phyloP scores from a whole-genome alignment of 1,284 basidiomycete genomes.

The Ustilago lituana region DNA sequence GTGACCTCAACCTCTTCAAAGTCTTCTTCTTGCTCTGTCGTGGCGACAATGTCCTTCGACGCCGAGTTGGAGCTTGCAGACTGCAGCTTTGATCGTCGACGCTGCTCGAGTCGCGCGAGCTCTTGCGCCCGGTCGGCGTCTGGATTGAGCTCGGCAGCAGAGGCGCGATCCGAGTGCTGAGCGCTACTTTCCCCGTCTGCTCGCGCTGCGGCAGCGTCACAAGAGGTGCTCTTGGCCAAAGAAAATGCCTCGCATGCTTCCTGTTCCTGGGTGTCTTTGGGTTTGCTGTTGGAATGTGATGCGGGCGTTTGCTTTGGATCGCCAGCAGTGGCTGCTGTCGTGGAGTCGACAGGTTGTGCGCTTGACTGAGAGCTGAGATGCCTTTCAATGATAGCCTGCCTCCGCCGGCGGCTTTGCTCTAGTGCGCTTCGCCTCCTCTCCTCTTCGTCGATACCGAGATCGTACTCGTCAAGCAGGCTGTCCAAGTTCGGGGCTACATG shows the following conservation, averaged over 20 bases:
- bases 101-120: conserved; percentile 30
- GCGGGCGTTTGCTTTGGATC: neutral
- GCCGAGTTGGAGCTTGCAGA: neutral
- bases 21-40: conserved; percentile 38
- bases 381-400: conserved; percentile 48
- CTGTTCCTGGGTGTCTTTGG: neutral
- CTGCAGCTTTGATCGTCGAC: conserved; percentile 7
- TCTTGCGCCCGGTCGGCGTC: conserved; percentile 38
- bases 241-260: conserved; percentile 6
- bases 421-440: conserved; percentile 21
- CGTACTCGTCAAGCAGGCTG: conserved; percentile 26
- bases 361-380: conserved; percentile 12
- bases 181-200: neutral
- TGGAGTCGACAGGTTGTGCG: neutral
- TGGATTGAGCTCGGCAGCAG: conserved; percentile 52
- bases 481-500: conserved; percentile 9
- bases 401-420: conserved; percentile 53
- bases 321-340: neutral
- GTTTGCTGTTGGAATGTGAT: neutral
- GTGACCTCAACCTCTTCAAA: conserved; percentile 63
- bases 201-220: neutral
- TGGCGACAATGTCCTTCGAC: neutral
- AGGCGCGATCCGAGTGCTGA: conserved; percentile 3
- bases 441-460: conserved; percentile 32
- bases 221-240: conserved; percentile 10